phyloP scores from a whole-genome alignment of 148 eudicot species.

The Vaccinium vitisidaea region DNA sequence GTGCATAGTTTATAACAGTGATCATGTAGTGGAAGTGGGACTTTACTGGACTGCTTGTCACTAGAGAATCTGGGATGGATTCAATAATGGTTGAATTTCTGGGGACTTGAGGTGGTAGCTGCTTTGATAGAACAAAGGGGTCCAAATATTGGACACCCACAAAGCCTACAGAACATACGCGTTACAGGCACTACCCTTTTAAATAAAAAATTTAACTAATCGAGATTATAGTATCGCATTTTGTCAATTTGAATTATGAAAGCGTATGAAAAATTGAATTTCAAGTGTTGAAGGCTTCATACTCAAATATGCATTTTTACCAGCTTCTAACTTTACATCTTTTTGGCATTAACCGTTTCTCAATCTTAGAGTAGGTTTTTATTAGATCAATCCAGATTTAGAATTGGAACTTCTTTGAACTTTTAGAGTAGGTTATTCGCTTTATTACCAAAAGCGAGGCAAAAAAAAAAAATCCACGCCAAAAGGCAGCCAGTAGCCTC shows the following conservation, averaged over 20 bases:
- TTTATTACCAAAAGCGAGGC: neutral
- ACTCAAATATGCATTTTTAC: neutral
- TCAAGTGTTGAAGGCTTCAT: neutral
- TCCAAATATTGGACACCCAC: slow-evolving; percentile 1
- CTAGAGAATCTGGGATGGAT: neutral
- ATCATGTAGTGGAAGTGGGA: neutral
- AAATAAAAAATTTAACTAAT: neutral
- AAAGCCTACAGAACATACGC: neutral
- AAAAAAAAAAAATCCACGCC: neutral
- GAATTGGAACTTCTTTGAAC: neutral
- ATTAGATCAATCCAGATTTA: neutral
- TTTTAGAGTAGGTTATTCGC: neutral
- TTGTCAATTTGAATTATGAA: neutral
- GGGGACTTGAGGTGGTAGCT: neutral
- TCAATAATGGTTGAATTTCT: neutral
- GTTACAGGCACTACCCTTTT: neutral
- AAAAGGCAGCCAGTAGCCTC: neutral
- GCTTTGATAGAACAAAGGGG: neutral
- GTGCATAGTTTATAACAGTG: neutral
- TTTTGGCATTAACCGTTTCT: neutral
- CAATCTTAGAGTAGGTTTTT: neutral
- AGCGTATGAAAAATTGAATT: neutral
- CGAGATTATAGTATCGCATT: neutral
- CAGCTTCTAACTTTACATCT: neutral
- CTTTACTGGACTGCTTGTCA: neutral